Base-by-base conservation (phyloP, 148 eudicot genomes). In the Heliosperma pusillum region DNA sequence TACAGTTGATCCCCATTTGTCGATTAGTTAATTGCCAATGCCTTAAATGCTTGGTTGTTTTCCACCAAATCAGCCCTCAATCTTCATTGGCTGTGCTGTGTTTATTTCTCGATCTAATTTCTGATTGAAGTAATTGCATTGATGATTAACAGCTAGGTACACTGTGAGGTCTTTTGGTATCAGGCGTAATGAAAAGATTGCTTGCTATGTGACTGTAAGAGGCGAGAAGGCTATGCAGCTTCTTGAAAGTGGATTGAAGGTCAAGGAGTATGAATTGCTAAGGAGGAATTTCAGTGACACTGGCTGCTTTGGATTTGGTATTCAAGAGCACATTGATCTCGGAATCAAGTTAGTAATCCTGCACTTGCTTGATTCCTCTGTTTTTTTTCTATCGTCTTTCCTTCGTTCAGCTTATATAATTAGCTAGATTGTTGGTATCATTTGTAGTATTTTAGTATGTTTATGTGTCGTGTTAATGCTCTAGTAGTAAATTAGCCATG, bases 141-240 rank as follows among this genome's bases (percentile, higher is more conserved):
- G 42, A 36, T 36, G 42, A 7, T 50, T 19, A 19, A 56, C 85
- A 90, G 95, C 92, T 3, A 85, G 92, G 77, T 90, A 90, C 84
- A 88, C 95, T 81, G 95, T 90, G 44, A 76, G 95, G 44, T 88
- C 96, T 4, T 91, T 89, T n/a, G 97, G 97, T 42, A 91, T 91
- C 85, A 87, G 97, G 83, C 91, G 95, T 86, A 89, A 91, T 83
- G 90, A 89, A 72, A 91, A 91, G 85, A 88, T 91, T 84, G 97
- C 97, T 22, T 89, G 91, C 82, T 85, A 91, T 40, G 91, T 91
- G 44, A 91, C 97, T 10, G 94, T 91, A n/a, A 88, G 93, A 76
- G 97, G 97, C 42, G 97, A 91, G 25, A 91, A 91, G 79, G 93
- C 93, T 72, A 89, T 91, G 97, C 97, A 91, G 75, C 89, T 91